phyloP scores from a whole-genome alignment of 768 basidiomycete genomes.

The Tylopilus subfusipes region DNA sequence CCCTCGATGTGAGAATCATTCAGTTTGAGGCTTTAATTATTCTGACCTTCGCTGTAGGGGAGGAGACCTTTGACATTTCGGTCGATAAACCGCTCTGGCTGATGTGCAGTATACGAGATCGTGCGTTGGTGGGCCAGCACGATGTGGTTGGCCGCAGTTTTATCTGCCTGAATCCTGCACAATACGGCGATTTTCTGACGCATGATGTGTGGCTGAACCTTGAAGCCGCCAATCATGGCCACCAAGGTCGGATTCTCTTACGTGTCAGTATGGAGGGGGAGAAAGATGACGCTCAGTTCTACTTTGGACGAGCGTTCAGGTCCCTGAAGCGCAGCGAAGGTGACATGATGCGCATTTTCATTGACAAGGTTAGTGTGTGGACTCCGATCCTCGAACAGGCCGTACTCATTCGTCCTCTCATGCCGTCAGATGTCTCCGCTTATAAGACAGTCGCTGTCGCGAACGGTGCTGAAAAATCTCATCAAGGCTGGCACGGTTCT shows the following conservation, averaged over 20 bases:
- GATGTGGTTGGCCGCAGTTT: constrained; percentile 90
- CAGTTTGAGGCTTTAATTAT: background rate
- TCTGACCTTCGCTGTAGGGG: constrained; percentile 57
- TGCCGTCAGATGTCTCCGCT: constrained; percentile 82
- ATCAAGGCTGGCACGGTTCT: constrained; percentile 59
- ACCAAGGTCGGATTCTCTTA: constrained; percentile 74
- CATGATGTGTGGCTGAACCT: constrained; percentile 93
- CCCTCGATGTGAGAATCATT: constrained; percentile 73
- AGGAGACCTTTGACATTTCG: constrained; percentile 94
- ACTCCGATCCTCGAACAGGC: background rate
- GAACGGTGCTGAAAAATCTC: constrained; percentile 69
- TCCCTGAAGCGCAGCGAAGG: constrained; percentile 88
- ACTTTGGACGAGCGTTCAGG: constrained; percentile 94
- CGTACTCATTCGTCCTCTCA: background rate
- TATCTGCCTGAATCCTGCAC: constrained; percentile 84
- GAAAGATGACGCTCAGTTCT: constrained; percentile 96
- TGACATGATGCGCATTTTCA: constrained; percentile 94
- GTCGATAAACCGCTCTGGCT: constrained; percentile 95
- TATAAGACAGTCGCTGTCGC: constrained; percentile 82
- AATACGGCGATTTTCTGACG: constrained; percentile 83
- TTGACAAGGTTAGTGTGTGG: constrained; percentile 75
- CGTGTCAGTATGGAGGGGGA: constrained; percentile 98
- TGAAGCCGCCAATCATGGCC: constrained; percentile 49
- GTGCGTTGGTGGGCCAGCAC: constrained; percentile 88
- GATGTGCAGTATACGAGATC: constrained; percentile 91